These are phyloP conservation scores for Globisporangium alternatum DNA, from an alignment of 352 stramenopile species.

Conservation along the genomic window DNA sequence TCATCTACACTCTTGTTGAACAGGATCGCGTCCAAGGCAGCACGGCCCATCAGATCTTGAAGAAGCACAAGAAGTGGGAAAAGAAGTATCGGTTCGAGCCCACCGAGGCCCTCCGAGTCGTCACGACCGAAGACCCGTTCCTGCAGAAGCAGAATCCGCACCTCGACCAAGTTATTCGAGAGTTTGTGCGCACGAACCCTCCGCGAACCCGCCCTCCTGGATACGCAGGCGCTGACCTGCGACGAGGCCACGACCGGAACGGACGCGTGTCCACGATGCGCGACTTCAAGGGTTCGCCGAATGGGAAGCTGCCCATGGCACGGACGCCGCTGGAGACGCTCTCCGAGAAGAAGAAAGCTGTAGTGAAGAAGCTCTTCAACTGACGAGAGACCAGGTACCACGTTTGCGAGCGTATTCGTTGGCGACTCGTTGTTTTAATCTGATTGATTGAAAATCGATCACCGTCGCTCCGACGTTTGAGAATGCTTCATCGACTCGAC, in stretches of 20 bases:
- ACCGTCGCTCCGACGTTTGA: too few relatives aligned
- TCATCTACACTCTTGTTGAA: conserved; percentile 25
- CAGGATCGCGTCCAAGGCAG: conserved; percentile 72
- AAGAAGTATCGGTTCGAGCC: conserved; percentile 70
- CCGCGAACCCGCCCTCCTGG: conserved; percentile 13
- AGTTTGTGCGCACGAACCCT: conserved; percentile 38
- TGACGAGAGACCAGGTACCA: too few relatives aligned
- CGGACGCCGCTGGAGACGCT: conserved; percentile 11
- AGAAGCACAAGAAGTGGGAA: conserved; percentile 88
- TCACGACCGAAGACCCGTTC: conserved; percentile 68
- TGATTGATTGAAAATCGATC: too few relatives aligned
- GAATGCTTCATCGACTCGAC: too few relatives aligned
- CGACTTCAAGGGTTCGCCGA: conserved; percentile 6
- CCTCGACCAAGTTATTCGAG: conserved; percentile 51
- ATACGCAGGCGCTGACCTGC: background rate
- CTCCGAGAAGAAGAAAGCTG: conserved; percentile 12
- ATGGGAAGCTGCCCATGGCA: background rate
- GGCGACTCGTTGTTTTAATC: too few relatives aligned
- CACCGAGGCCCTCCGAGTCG: conserved; percentile 38
- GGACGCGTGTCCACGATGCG: conserved; percentile 19
- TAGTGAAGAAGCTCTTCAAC: conserved; percentile 15
- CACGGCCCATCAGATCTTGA: conserved; percentile 75
- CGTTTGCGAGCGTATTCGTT: too few relatives aligned
- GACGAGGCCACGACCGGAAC: background rate
- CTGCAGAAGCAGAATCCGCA: conserved; percentile 55